Base-by-base conservation (phyloP, 805 yeast genomes). In the Lipomyces chichibuensis region DNA sequence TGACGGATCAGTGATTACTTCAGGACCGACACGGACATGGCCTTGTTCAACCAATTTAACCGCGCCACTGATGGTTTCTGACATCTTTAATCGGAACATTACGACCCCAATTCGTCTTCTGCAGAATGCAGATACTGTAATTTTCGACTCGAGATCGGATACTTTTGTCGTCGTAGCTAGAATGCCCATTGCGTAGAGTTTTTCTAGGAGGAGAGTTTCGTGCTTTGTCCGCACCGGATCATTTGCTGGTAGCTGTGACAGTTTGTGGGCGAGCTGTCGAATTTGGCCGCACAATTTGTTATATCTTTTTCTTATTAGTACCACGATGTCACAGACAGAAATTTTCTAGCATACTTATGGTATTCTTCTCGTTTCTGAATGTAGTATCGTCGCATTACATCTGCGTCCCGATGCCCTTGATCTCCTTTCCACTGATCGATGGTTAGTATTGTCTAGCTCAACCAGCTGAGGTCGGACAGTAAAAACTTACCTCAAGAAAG, bases 21-120 rank as follows among this genome's bases (percentile, higher is more conserved):
- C 90, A 13, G 98, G 98, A 0, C 99, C 99, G 6, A 95, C 97
- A 73, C 99, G 85, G 2, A 95, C 97, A 75, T 95, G 98, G 1
- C 99, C 99, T 77, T 95, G 98, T 76, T 95, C 98, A 14, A 96
- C 84, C 76, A 91, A 91, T 59, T 91, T 91, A 32, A 93, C 90
- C 0, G 98, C 99, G 78, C 93, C 98, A 35, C 84, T 80, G 32
- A 94, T 83, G 55, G 88, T 90, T 75, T 94, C 92, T 0, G 97
- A 93, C 99, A 95, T 96, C 74, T 89, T 91, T 72, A 93, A 81
- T 66, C 97, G 85, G 74, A 94, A 92, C 97, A 95, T 91, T 56
- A 95, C 94, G 53, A 94, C 97, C 8, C 96, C 97, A 35, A 95
- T 85, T 75, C 99, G 84, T 73, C 99, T 84, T 72, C 98, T 84